phyloP scores from a whole-genome alignment of 345 rosid genomes.

The Populus tremula region DNA sequence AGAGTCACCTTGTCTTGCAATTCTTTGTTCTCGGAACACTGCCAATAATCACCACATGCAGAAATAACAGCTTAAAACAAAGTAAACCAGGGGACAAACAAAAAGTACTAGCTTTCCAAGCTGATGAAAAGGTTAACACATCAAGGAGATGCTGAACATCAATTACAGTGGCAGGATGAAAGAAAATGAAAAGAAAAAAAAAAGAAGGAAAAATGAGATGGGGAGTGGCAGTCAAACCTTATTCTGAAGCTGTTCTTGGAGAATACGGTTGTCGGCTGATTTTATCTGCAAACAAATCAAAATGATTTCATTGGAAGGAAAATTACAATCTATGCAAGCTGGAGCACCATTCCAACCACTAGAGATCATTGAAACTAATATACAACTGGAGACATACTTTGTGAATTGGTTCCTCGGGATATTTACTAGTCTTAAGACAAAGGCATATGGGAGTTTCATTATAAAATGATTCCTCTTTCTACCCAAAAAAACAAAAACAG shows the following conservation, averaged over 20 bases:
- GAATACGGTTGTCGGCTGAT: slow-evolving; percentile 94
- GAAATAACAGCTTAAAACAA: neutral
- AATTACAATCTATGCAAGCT: neutral
- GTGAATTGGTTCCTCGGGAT: neutral
- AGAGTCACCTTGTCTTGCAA: slow-evolving; percentile 68
- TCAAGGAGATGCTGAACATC: neutral
- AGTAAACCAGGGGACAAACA: neutral
- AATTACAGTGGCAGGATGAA: neutral
- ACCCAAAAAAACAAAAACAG: neutral
- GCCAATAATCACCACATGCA: slow-evolving; percentile 23
- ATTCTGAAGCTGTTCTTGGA: slow-evolving; percentile 90
- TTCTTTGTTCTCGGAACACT: slow-evolving; percentile 82
- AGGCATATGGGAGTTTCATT: neutral
- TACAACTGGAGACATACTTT: neutral
- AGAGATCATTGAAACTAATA: neutral
- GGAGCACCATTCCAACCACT: neutral
- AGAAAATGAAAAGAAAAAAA: neutral
- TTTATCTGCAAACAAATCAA: slow-evolving; percentile 60
- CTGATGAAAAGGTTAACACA: neutral
- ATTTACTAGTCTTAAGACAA: neutral
- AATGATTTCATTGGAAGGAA: slow-evolving; percentile 20
- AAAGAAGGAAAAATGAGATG: neutral
- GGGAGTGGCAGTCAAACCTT: slow-evolving; percentile 47
- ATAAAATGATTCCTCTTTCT: neutral
- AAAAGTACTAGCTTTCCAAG: neutral